Base-by-base conservation (phyloP, 805 yeast species). In the Candida tallmaniae region DNA sequence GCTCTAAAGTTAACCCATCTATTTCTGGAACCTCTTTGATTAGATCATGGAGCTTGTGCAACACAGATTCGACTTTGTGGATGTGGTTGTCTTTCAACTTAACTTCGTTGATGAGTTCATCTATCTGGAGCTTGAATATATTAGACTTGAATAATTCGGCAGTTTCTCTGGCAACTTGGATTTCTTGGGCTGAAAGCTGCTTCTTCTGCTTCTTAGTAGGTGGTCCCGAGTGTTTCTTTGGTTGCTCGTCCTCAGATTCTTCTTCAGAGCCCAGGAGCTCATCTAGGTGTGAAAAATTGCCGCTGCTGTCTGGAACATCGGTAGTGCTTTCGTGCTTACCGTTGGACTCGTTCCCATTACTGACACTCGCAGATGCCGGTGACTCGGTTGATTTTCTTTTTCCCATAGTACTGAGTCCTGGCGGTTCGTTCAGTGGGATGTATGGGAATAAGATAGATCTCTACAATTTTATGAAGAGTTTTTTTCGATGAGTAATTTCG, bases 101-200 rank as follows among this genome's bases (percentile, higher is more conserved):
- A 26, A 90, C 74, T 58, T 90, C 97, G 46, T 77, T 75, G 47
- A 93, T 65, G 26, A 93, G 66, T 54, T 89, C 97, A 60, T 89
- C 97, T 41, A 93, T 88, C 63, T 93, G 96, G 38, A 93, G 62
- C 58, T 93, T 93, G 78, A 93, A 90, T 36, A 93, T 88, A 59
- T 89, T 93, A 6, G 96, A 87, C 52, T 89, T 87, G 76, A 89
- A 93, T 29, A 90, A 64, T 56, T 89, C 97, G 1, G 95, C 93
- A 1, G 97, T 85, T 56, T 89, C 97, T 48, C 95, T 74, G 0
- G 96, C 96, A 2, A 83, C 73, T 49, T 90, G 96, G 29, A 90
- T 78, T 39, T 93, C 96, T 47, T 86, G 89, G 0, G 93, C 79
- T 0, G 83, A 64, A 16, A 78, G 49, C 44, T 67, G 65, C 32